These are phyloP conservation scores for Penicillium cosmopolitanum DNA, from an alignment of 495 filamentous ascomycete genomes.

Conservation along the genomic window DNA sequence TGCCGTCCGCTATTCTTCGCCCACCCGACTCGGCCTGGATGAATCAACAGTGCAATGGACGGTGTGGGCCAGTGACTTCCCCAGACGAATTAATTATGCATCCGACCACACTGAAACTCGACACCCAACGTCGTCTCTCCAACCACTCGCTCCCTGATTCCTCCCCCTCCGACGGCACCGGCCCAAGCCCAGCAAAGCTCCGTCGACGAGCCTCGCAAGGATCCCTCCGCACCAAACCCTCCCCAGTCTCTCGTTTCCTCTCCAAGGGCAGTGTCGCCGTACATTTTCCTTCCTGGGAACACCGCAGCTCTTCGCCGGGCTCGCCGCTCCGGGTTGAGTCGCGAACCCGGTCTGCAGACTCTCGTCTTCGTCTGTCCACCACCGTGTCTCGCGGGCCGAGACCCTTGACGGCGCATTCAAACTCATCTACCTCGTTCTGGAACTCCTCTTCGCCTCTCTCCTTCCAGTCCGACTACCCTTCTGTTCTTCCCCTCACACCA, in stretches of 20 bases:
- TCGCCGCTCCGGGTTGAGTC: constrained; percentile 33
- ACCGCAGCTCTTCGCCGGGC: constrained; percentile 35
- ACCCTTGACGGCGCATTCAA: constrained; percentile 34
- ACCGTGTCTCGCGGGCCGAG: constrained; percentile 40
- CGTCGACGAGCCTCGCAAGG: constrained; percentile 48
- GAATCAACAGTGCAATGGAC: constrained; percentile 46
- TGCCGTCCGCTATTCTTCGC: constrained; percentile 23
- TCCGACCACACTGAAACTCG: constrained; percentile 22
- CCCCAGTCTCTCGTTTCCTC: constrained; percentile 44
- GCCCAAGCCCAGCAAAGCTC: constrained; percentile 35
- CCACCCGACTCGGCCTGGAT: constrained; percentile 36
- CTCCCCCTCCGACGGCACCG: constrained; percentile 13
- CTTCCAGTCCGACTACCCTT: constrained; percentile 39
- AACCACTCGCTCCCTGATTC: constrained; percentile 22
- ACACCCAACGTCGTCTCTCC: constrained; percentile 23
- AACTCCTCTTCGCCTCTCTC: constrained; percentile 30
- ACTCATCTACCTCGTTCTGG: constrained; percentile 30
- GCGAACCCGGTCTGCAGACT: constrained; percentile 40
- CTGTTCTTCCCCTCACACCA: constrained; percentile 44
- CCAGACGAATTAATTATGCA: constrained; percentile 38
- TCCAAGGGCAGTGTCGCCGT: constrained; percentile 43
- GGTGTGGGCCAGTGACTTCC: constrained; percentile 32
- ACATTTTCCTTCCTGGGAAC: constrained; percentile 47
- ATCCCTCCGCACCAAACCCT: constrained; percentile 43
- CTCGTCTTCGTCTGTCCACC: constrained; percentile 42